Percentiles rank a stretch among this genome's conserved stretches.
phyloP scores from a whole-genome alignment of 177 flowering plant species.

The Telopea speciosissima region DNA sequence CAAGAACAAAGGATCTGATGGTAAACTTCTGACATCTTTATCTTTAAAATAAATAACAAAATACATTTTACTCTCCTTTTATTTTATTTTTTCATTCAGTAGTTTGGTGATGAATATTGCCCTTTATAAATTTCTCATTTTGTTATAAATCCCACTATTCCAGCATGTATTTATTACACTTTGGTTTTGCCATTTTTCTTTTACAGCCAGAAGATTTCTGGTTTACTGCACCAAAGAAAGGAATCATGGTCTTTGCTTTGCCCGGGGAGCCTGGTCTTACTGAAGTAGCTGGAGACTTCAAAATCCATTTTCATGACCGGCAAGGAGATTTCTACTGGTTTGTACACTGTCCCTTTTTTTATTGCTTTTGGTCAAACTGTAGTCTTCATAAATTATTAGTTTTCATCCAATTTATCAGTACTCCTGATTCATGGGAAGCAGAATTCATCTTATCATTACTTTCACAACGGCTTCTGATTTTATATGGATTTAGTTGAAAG shows the following conservation, averaged over 20 bases:
- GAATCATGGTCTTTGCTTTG: slow-evolving; percentile 92
- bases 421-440: background rate
- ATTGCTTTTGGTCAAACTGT: background rate
- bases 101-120: background rate
- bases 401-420: background rate
- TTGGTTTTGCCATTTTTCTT: slow-evolving; percentile 4
- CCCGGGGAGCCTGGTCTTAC: slow-evolving; percentile 98
- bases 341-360: slow-evolving; percentile 12
- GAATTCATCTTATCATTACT: slow-evolving; percentile 1
- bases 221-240: slow-evolving; percentile 96
- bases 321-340: slow-evolving; percentile 99
- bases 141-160: no score
- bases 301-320: slow-evolving; percentile 90
- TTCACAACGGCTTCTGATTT: background rate
- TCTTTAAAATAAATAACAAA: no score
- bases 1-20: slow-evolving; percentile 80
- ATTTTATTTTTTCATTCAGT: background rate
- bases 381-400: background rate
- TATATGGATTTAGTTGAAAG: background rate
- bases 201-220: slow-evolving; percentile 91
- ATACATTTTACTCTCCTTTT: background rate
- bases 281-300: slow-evolving; percentile 89
- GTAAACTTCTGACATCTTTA: slow-evolving; percentile 31
- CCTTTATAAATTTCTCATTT: no score
- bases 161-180: no score